Base-by-base conservation (phyloP, 495 filamentous ascomycete species). In the Penicilliopsis zonata region DNA sequence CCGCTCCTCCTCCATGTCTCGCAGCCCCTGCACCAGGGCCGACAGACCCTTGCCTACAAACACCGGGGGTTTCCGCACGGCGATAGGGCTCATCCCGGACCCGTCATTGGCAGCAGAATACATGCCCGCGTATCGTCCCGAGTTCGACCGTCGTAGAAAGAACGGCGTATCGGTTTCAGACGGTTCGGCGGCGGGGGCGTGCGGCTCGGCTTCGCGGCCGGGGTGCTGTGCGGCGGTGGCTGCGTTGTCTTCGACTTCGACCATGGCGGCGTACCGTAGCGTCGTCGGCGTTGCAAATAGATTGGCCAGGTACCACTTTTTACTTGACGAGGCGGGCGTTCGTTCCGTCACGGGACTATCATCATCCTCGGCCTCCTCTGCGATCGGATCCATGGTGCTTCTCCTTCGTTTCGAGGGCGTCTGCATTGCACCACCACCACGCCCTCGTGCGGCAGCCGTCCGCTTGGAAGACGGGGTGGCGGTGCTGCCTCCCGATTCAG, bases 1-100 rank as follows among this genome's bases (percentile, higher is more conserved):
- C 10, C 63, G 65, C 17, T 92, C 81, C 18, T 90, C 79, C 44
- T 92, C 82, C 53, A 88, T 69, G 41, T 76, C 78, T 12, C 83
- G 66, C 41, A 98, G 54, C 9, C 74, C 72, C 26, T 82, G 76
- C 8, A 95, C 78, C 32, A 94, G 63, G 32, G 70, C 76, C 40
- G 84, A 93, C 26, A 98, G 57, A 3, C 80, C 80, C 33, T 79
- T 69, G 0, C 76, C 78, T 13, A 76, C 60, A 15, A 80, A 77
- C 45, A 77, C 77, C 19, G 64, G 66, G 5, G 77, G 76, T 34
- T 76, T 59, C 4, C 72, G 55, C 9, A 64, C 52, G 1, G 67
- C 69, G 14, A 52, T 69, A 19, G 49, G 74, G 59, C 42, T 69
- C 38, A 50, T 46, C 16, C 40, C 65, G 12, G 34, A 12, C 0